Evolutionary conservation across 2,329 filamentous ascomycete genomes (phyloP).

Genomic region (Saccharata proteae): DNA sequence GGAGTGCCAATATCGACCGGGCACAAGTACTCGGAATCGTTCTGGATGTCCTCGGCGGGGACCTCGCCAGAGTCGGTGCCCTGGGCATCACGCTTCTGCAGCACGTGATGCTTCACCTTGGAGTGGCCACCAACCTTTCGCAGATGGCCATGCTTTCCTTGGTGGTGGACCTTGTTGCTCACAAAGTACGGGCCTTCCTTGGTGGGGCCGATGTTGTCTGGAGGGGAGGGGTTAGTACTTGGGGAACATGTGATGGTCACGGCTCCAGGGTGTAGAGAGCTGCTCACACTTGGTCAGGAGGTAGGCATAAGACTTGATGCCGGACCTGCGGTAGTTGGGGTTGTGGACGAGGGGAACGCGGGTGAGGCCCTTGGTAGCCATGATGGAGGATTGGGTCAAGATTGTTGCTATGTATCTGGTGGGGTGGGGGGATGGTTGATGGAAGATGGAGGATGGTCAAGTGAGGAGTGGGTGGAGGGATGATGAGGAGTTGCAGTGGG

Average conservation of each 20-base stretch:
- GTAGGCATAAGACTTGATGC: conserved; percentile 52
- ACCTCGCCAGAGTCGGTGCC: conserved; percentile 36
- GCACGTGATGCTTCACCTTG: conserved; percentile 31
- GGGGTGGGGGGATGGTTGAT: not conserved
- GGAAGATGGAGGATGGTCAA: not conserved
- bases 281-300: conserved; percentile 43
- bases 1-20: conserved; percentile 54
- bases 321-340: conserved; percentile 20
- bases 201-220: conserved; percentile 48
- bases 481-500: too few relatives aligned
- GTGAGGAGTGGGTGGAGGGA: too few relatives aligned
- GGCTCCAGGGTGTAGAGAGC: not conserved
- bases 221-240: not conserved
- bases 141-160: conserved; percentile 34
- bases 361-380: conserved; percentile 11
- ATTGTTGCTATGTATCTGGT: not conserved
- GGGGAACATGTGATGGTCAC: not conserved
- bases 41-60: conserved; percentile 52
- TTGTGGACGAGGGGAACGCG: conserved; percentile 17
- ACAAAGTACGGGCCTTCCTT: conserved; percentile 49
- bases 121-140: conserved; percentile 38
- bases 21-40: conserved; percentile 54
- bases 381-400: conserved; percentile 7
- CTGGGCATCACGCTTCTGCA: conserved; percentile 32
- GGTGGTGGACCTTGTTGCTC: conserved; percentile 35